Percentiles rank a stretch among this genome's conserved stretches.
Conservation (phyloP, 1,139 yeast genomes). For the Yamadazyma spencermartinsiae region DNA sequence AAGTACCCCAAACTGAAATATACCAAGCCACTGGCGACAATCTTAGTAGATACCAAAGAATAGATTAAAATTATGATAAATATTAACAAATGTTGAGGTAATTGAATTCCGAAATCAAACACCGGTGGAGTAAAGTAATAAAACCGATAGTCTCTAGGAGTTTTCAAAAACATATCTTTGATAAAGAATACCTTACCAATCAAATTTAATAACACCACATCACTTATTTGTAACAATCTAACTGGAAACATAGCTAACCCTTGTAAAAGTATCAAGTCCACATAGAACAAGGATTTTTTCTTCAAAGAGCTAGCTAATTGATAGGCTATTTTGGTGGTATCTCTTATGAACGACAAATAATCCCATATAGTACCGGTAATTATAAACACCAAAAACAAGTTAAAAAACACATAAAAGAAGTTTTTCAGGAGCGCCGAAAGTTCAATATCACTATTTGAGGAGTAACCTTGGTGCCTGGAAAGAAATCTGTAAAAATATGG, state of each 20-base stretch:
- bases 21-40: conserved; percentile 60
- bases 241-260: conserved; percentile 81
- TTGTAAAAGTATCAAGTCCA: conserved; percentile 68
- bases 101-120: conserved; percentile 63
- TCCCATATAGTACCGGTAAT: conserved; percentile 79
- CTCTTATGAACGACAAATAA: conserved; percentile 74
- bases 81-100: conserved; percentile 66
- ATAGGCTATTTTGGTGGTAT: conserved; percentile 72
- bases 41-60: conserved; percentile 67
- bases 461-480: conserved; percentile 67
- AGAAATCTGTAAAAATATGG: conserved; percentile 71
- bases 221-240: conserved; percentile 58
- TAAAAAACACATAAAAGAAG: conserved; percentile 76
- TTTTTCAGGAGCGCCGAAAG: conserved; percentile 72
- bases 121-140: conserved; percentile 67
- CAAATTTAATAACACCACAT: conserved; percentile 45
- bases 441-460: conserved; percentile 76
- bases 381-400: conserved; percentile 74
- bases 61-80: conserved; percentile 63
- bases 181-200: conserved; percentile 61
- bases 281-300: conserved; percentile 69
- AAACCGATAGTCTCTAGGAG: conserved; percentile 61
- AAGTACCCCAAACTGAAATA: conserved; percentile 62
- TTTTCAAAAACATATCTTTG: conserved; percentile 46
- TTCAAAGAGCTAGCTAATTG: conserved; percentile 71